Percentiles rank a stretch among this genome's conserved stretches.
These are phyloP conservation scores for Sordariomycetes sp. DNA, from an alignment of 2,329 filamentous ascomycete species.

Conservation along the genomic window DNA sequence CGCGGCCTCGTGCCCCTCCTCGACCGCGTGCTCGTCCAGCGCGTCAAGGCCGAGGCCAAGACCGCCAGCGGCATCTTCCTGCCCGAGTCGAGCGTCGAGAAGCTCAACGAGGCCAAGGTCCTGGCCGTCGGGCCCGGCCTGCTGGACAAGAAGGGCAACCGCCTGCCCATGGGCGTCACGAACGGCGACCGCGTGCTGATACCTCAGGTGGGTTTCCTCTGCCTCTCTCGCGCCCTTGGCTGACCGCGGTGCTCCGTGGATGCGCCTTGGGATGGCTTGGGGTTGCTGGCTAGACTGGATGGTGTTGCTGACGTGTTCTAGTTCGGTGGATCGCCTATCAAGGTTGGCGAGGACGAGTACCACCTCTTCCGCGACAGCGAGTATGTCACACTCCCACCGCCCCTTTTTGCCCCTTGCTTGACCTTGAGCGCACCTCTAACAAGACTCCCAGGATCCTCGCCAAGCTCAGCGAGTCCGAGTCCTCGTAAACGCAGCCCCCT, in stretches of 20 bases:
- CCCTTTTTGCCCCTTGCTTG: neutral
- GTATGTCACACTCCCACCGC: slow-evolving; percentile 46
- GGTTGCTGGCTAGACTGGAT: neutral
- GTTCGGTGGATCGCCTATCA: slow-evolving; percentile 91
- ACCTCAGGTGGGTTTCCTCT: slow-evolving; percentile 62
- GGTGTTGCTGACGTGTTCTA: slow-evolving; percentile 22
- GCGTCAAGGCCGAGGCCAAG: slow-evolving; percentile 93
- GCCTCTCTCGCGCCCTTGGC: neutral
- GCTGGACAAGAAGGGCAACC: slow-evolving; percentile 80
- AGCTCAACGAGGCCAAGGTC: slow-evolving; percentile 95
- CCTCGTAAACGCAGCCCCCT: neutral
- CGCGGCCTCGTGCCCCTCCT: slow-evolving; percentile 90
- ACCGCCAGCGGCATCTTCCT: slow-evolving; percentile 96
- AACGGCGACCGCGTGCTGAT: slow-evolving; percentile 91
- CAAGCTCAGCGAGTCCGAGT: slow-evolving; percentile 60
- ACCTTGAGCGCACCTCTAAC: neutral
- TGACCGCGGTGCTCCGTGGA: neutral
- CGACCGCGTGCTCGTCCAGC: slow-evolving; percentile 96
- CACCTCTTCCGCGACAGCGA: slow-evolving; percentile 95
- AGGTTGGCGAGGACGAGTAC: slow-evolving; percentile 96
- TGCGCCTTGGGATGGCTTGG: neutral
- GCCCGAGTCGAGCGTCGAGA: slow-evolving; percentile 92
- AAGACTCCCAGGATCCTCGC: slow-evolving; percentile 68
- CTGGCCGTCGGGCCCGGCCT: slow-evolving; percentile 87
- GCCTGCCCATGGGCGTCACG: slow-evolving; percentile 71